Conservation (phyloP, 23 red algal species). For the Agarophyton chilense region DNA sequence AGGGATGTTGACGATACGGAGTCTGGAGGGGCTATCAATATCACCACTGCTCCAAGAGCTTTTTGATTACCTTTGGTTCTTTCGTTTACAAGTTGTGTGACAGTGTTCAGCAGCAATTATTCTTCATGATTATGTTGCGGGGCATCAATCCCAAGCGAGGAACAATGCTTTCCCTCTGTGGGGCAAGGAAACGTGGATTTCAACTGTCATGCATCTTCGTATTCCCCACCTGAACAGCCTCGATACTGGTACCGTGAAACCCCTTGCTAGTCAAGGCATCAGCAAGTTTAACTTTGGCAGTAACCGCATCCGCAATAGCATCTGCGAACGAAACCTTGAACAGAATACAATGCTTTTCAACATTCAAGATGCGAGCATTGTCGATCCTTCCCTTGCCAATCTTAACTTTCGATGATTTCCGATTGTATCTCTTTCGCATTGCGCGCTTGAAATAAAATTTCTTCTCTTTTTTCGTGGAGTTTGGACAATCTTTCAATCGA, state of each 20-base stretch:
- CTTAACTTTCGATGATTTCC: not conserved
- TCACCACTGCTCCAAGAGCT: not conserved
- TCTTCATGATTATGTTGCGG: too few species aligned
- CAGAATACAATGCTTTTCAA: not conserved
- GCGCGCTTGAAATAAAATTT: not conserved
- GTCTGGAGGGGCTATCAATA: not conserved
- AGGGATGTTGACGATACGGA: not conserved
- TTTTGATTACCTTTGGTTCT: not conserved
- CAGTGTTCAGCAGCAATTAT: too few species aligned
- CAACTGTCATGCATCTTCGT: not conserved
- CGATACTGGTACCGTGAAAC: not conserved
- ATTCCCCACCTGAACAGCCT: not conserved
- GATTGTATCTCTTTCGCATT: not conserved
- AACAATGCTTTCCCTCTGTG: too few species aligned
- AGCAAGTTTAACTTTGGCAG: not conserved
- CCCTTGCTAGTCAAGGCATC: not conserved
- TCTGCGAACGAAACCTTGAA: not conserved
- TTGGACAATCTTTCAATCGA: not conserved
- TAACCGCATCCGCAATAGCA: not conserved
- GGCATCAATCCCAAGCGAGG: too few species aligned
- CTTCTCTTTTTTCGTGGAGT: not conserved
- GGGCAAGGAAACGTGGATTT: too few species aligned
- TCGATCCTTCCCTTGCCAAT: not conserved
- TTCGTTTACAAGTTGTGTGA: too few species aligned
- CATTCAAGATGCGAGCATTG: not conserved